These are phyloP conservation scores for Bretziella fagacearum DNA, from an alignment of 2,329 filamentous ascomycete genomes.

Conservation along the genomic window DNA sequence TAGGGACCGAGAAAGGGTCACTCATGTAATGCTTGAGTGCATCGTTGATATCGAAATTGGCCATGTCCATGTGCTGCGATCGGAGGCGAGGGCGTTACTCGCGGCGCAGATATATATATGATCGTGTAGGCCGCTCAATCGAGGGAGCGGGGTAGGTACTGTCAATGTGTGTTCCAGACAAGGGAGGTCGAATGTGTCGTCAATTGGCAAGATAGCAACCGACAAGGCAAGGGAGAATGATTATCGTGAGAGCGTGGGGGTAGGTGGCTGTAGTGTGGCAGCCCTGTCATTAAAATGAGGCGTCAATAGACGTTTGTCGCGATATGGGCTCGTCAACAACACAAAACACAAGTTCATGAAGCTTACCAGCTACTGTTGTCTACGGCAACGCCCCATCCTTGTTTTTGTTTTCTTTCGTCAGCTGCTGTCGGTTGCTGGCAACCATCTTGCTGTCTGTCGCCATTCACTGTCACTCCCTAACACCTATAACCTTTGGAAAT, in stretches of 20 bases:
- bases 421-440: neutral
- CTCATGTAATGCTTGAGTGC: constrained; percentile 94
- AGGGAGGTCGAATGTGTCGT: neutral
- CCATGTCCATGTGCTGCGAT: constrained; percentile 45
- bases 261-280: neutral
- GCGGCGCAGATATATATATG: too few relatives aligned
- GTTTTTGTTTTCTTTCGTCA: constrained; percentile 21
- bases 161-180: neutral
- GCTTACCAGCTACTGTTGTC: constrained; percentile 11
- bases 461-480: too few relatives aligned
- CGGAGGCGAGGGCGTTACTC: neutral
- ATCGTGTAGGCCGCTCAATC: too few relatives aligned
- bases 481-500: too few relatives aligned
- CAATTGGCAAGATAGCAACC: neutral
- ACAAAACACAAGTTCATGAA: too few relatives aligned
- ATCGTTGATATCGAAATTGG: constrained; percentile 90
- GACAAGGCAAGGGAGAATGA: neutral
- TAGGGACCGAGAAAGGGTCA: constrained; percentile 68
- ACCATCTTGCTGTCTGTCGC: too few relatives aligned
- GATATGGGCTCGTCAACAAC: neutral
- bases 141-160: constrained; percentile 10
- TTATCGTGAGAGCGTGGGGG: neutral
- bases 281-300: neutral
- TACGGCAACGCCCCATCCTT: constrained; percentile 12
- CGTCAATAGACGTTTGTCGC: neutral